Base-by-base conservation (phyloP, 179 eudicot species). In the Heliamphora pulchella region DNA sequence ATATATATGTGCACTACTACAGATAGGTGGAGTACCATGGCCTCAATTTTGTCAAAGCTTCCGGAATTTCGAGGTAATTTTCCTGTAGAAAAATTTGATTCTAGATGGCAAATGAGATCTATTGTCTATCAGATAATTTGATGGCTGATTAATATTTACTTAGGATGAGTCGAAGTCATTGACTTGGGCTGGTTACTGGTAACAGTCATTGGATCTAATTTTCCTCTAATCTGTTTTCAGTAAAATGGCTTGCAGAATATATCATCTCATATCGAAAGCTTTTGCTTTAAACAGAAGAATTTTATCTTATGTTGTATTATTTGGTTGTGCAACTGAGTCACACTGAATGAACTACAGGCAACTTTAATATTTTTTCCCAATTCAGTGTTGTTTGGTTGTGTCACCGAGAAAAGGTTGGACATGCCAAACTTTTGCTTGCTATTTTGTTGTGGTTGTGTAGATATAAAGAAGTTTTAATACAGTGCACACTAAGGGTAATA, bases 11-110 rank as follows among this genome's bases (percentile, higher is more conserved):
- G 91, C 81, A 83, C 78, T 81, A 88, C 79, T 79, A 85, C 89
- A 46, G 97, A 92, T 87, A 91, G 78, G 83, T 96, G 99, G 99
- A 92, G 84, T 87, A 92, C 91, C 67, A 92, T 96, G 94, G 88
- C 96, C 79, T 89, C 92, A 58, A 91, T 96, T 83, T 78, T 96
- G 80, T 88, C 93, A 63, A 92, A 89, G 86, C 90, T 96, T 86
- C 92, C 91, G 58, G 84, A 82, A 79, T 57, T 84, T 71, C 91
- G 87, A 84, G 94, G 99, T 94, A 81, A 86, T 80, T 81, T 82
- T 76, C 51, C 58, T 77, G 18, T 51, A 15, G 44, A 59, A 11
- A 65, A 14, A 50, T 41, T 50, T 48, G n/a, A 74, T 39, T 64
- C 39, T 55, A 63, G 5, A 9, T 51, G 61, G 18, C 41, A 74